Evolutionary conservation across 2,329 filamentous ascomycete genomes (phyloP).

Genomic region (Amauroascus verrucosus): DNA sequence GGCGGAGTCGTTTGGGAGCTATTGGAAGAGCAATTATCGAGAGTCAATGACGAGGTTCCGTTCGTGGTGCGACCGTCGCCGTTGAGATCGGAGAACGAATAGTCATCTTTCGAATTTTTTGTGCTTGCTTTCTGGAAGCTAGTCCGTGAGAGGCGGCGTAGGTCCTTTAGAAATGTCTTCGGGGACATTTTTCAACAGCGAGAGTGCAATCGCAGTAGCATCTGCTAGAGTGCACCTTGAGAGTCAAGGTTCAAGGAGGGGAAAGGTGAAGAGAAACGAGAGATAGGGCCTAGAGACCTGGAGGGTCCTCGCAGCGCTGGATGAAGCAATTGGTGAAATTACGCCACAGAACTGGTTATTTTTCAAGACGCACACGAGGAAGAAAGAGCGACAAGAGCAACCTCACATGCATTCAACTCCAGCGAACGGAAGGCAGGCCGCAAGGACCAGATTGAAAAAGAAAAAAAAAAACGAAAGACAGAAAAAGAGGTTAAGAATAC

Average conservation of each 20-base stretch:
- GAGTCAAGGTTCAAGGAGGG: background rate
- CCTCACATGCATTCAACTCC: background rate
- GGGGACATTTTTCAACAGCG: conserved; percentile 6
- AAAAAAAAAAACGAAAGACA: background rate
- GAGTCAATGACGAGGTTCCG: conserved; percentile 43
- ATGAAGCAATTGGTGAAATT: background rate
- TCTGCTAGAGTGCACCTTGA: background rate
- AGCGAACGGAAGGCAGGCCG: background rate
- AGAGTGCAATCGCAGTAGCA: background rate
- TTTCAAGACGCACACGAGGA: background rate
- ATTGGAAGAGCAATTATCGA: conserved; percentile 44
- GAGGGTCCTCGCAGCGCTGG: background rate
- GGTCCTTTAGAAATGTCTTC: conserved; percentile 58
- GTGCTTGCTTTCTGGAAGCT: conserved; percentile 49
- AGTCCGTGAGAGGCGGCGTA: conserved; percentile 65
- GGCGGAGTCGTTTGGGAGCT: conserved; percentile 62
- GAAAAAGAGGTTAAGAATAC: background rate
- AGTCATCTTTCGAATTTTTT: background rate
- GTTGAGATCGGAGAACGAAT: conserved; percentile 20
- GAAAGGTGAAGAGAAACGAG: background rate
- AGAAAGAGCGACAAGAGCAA: background rate
- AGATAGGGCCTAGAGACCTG: background rate
- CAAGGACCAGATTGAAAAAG: background rate
- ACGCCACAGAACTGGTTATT: background rate
- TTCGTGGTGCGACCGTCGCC: conserved; percentile 13